Conservation (phyloP, 2,329 filamentous ascomycete genomes). For the Tolypocladium capitatum region DNA sequence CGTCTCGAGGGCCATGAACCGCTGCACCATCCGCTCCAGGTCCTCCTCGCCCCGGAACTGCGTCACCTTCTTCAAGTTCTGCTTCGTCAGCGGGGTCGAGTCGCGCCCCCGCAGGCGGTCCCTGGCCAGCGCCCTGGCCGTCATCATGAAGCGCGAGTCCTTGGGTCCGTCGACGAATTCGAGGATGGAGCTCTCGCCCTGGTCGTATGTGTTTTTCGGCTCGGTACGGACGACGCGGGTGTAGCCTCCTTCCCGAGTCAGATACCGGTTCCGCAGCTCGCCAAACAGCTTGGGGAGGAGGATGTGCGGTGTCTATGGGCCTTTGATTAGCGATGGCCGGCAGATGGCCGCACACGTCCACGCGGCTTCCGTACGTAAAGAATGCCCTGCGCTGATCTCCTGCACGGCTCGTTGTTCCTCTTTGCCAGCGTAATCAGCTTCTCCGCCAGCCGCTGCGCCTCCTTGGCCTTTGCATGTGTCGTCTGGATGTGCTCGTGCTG, state of each 20-base stretch:
- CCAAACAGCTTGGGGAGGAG: constrained; percentile 82
- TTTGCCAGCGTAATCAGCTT: constrained; percentile 91
- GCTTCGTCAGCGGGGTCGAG: constrained; percentile 57
- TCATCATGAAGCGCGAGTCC: constrained; percentile 91
- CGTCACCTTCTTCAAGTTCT: constrained; percentile 77
- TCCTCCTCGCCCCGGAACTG: constrained; percentile 57
- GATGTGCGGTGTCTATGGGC: constrained; percentile 46
- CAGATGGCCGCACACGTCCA: neutral
- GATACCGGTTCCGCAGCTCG: constrained; percentile 67
- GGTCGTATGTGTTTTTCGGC: constrained; percentile 68
- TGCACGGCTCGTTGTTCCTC: constrained; percentile 74
- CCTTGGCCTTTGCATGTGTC: constrained; percentile 93
- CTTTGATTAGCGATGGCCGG: neutral
- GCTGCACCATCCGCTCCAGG: constrained; percentile 51
- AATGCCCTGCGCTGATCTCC: constrained; percentile 61
- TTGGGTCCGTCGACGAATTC: constrained; percentile 89
- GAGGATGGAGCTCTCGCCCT: constrained; percentile 79
- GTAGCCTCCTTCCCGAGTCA: constrained; percentile 72
- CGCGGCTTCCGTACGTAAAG: constrained; percentile 57
- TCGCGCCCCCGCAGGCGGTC: constrained; percentile 40
- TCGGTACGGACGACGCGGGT: constrained; percentile 89
- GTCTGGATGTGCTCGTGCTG: constrained; percentile 87
- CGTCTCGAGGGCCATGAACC: constrained; percentile 18
- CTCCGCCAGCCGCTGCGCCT: constrained; percentile 85
- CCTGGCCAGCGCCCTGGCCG: constrained; percentile 67